Conservation (phyloP, 495 filamentous ascomycete genomes). For the Astrocystis sublimbata region DNA sequence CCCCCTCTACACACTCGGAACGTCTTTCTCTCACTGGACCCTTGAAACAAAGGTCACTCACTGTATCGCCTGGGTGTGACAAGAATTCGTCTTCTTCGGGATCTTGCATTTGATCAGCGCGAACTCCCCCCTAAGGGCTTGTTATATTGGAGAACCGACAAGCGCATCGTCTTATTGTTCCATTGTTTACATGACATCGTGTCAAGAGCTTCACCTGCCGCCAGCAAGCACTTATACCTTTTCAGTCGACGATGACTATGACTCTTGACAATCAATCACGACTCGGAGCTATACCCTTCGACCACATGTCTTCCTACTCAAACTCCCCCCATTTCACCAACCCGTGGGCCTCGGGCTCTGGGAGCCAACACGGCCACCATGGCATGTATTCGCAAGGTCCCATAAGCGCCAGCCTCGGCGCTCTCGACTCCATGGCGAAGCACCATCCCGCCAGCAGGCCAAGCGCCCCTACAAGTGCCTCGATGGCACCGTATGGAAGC, state of each 20-base stretch:
- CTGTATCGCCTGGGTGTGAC: constrained; percentile 38
- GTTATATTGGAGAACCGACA: constrained; percentile 7
- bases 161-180: constrained; percentile 5
- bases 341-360: constrained; percentile 74
- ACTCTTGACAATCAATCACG: constrained; percentile 86
- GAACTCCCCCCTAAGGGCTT: constrained; percentile 35
- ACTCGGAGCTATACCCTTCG: constrained; percentile 80
- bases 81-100: constrained; percentile 44
- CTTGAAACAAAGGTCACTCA: constrained; percentile 33
- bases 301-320: constrained; percentile 63
- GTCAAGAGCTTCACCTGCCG: constrained; percentile 6
- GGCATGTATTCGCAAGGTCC: constrained; percentile 59
- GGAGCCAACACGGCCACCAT: constrained; percentile 50
- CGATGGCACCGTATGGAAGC: constrained; percentile 70
- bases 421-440: constrained; percentile 45
- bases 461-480: constrained; percentile 59
- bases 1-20: constrained; percentile 52
- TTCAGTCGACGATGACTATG: constrained; percentile 67
- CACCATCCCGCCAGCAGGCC: constrained; percentile 56
- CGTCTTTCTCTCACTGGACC: constrained; percentile 45
- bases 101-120: constrained; percentile 57
- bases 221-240: constrained; percentile 9
- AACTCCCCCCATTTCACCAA: constrained; percentile 86
- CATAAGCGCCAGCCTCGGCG: constrained; percentile 48
- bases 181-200: constrained; percentile 5